Percentiles rank a stretch among this genome's conserved stretches.
phyloP scores from a whole-genome alignment of 331 rosid genomes.

The Arachis monticola region DNA sequence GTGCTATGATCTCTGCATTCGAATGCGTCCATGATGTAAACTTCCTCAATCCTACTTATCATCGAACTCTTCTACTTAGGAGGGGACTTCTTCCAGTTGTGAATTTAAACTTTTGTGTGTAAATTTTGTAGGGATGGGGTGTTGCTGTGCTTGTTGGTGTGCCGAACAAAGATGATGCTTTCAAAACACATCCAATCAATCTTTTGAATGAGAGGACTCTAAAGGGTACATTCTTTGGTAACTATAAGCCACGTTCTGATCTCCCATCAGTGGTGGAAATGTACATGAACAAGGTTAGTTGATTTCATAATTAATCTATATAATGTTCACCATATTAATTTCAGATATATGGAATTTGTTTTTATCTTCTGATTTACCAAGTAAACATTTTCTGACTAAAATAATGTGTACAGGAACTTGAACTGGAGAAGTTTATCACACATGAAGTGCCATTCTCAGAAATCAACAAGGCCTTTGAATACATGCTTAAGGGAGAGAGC shows the following conservation, averaged over 20 bases:
- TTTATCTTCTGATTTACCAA: neutral
- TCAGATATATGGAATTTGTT: neutral
- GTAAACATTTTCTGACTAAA: neutral
- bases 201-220: conserved; percentile 74
- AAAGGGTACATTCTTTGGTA: conserved; percentile 85
- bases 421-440: conserved; percentile 74
- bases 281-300: conserved; percentile 72
- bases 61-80: neutral
- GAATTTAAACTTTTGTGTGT: neutral
- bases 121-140: conserved; percentile 80
- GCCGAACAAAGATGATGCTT: conserved; percentile 73
- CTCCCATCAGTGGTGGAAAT: conserved; percentile 68
- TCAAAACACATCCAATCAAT: conserved; percentile 73
- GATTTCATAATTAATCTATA: neutral
- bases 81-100: conserved; percentile 12
- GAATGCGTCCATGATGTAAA: conserved; percentile 89
- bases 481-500: conserved; percentile 64
- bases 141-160: conserved; percentile 93
- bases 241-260: conserved; percentile 77
- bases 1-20: conserved; percentile 87
- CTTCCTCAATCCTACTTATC: conserved; percentile 1
- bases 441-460: conserved; percentile 66
- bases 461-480: conserved; percentile 77
- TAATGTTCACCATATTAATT: conserved; percentile 1
- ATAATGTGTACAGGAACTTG: conserved; percentile 60